Percentiles rank a stretch among this genome's conserved stretches.
Evolutionary conservation across 2,329 filamentous ascomycete species (phyloP).

Genomic region (Aschersonia sp.): DNA sequence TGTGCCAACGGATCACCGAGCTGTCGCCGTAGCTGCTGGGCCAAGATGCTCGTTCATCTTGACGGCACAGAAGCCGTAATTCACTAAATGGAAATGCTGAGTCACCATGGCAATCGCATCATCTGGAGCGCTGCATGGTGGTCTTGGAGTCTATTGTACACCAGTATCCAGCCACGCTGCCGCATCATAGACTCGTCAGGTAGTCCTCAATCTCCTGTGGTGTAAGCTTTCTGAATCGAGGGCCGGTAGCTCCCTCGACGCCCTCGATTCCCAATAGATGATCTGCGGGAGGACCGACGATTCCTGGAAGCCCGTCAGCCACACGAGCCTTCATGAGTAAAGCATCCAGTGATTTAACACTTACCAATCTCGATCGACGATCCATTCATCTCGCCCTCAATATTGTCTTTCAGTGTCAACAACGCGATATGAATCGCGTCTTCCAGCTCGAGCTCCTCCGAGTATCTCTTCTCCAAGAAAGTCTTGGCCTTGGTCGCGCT

Average conservation of each 20-base stretch:
- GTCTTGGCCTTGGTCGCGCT: constrained; percentile 97
- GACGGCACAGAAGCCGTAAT: constrained; percentile 7
- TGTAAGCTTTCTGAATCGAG: constrained; percentile 84
- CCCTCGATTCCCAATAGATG: constrained; percentile 85
- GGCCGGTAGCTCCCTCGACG: constrained; percentile 69
- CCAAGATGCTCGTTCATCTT: constrained; percentile 34
- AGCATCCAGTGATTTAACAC: constrained; percentile 11
- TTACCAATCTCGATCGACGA: constrained; percentile 95
- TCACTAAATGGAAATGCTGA: constrained; percentile 7
- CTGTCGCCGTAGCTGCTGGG: constrained; percentile 32
- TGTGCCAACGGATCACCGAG: constrained; percentile 10
- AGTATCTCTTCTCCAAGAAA: constrained; percentile 98
- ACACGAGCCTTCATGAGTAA: constrained; percentile 10
- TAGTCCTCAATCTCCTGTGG: constrained; percentile 99
- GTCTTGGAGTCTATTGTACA: too few species aligned
- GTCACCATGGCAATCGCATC: too few species aligned
- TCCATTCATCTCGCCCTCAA: constrained; percentile 98
- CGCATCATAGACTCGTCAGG: constrained; percentile 79
- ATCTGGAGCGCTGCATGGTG: too few species aligned
- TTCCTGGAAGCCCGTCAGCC: constrained; percentile 39
- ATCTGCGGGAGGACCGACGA: constrained; percentile 87
- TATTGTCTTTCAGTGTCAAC: constrained; percentile 95
- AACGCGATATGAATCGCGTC: constrained; percentile 97
- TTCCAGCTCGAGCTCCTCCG: constrained; percentile 89
- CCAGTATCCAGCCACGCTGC: constrained; percentile 6